These are phyloP conservation scores for Phytophthora lateralis DNA, from an alignment of 352 stramenopile genomes.

Conservation along the genomic window DNA sequence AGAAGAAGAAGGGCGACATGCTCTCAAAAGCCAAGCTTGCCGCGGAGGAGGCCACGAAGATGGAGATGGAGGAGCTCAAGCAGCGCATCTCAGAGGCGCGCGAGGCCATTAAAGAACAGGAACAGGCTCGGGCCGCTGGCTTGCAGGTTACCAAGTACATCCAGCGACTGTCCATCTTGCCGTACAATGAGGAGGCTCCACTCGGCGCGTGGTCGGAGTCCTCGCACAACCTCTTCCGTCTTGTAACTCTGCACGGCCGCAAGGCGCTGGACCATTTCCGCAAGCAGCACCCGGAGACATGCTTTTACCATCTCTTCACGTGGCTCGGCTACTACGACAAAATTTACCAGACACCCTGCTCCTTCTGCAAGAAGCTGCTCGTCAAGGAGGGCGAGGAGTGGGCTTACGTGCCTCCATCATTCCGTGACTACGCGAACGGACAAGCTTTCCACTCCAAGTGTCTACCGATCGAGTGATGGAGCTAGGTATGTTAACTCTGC, in stretches of 20 bases:
- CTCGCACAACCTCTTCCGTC: conserved; percentile 78
- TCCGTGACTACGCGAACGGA: conserved; percentile 82
- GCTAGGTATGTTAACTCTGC: background rate
- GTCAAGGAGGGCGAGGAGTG: conserved; percentile 82
- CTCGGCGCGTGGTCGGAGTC: conserved; percentile 85
- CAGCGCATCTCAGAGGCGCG: conserved; percentile 76
- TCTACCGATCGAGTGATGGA: conserved; percentile 57
- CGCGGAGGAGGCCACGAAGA: conserved; percentile 85
- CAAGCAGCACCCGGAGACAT: conserved; percentile 84
- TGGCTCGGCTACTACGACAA: conserved; percentile 90
- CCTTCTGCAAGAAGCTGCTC: conserved; percentile 86
- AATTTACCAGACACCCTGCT: conserved; percentile 88
- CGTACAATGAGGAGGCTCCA: conserved; percentile 79
- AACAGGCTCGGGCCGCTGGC: conserved; percentile 70
- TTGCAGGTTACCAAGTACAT: conserved; percentile 88
- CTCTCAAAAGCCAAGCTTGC: conserved; percentile 87
- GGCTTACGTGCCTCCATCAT: conserved; percentile 83
- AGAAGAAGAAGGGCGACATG: conserved; percentile 90
- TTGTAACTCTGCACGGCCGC: conserved; percentile 75
- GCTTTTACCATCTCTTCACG: conserved; percentile 88
- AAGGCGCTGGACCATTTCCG: conserved; percentile 85
- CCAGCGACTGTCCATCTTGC: conserved; percentile 79
- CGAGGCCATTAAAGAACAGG: conserved; percentile 83
- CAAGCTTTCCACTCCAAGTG: conserved; percentile 88
- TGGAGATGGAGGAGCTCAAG: conserved; percentile 90